Conservation (phyloP, 768 basidiomycete genomes). For the Mycena filopes region DNA sequence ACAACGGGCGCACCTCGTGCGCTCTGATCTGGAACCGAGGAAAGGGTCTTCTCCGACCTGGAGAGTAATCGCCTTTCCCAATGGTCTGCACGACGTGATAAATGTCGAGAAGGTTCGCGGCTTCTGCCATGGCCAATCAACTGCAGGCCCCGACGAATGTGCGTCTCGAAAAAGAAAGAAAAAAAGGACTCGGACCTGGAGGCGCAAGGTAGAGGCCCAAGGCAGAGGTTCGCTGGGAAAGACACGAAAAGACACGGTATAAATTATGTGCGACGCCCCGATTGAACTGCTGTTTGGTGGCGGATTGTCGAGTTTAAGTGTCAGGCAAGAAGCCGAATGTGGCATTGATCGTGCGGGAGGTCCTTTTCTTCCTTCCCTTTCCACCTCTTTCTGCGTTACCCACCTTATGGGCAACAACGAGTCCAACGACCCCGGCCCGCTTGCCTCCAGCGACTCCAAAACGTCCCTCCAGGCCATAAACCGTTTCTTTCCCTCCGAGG, state of each 20-base stretch:
- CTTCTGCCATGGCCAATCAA: background rate
- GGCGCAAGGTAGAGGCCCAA: background rate
- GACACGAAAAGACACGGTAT: slow-evolving; percentile 1
- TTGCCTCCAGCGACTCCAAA: background rate
- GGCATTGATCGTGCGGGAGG: background rate
- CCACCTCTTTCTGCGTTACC: slow-evolving; percentile 6
- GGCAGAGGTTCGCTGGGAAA: background rate
- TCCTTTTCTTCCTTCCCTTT: background rate
- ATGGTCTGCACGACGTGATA: slow-evolving; percentile 25
- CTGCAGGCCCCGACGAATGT: background rate
- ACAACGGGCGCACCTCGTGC: background rate
- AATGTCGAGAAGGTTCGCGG: slow-evolving; percentile 13
- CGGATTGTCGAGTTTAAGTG: slow-evolving; percentile 12
- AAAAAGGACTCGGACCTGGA: background rate
- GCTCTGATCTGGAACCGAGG: background rate
- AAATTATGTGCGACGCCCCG: slow-evolving; percentile 7
- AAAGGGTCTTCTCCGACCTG: slow-evolving; percentile 6
- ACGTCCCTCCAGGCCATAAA: background rate
- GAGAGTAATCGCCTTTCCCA: slow-evolving; percentile 4
- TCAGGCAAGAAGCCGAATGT: slow-evolving; percentile 1
- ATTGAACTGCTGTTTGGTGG: background rate
- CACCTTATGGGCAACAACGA: slow-evolving; percentile 30
- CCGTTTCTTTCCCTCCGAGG: background rate
- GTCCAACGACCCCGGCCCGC: slow-evolving; percentile 19
- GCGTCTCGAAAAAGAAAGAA: background rate